Percentiles rank a stretch among this genome's conserved stretches.
These are phyloP conservation scores for Solanum ahanhuiri DNA, from an alignment of 257 asterid species.

Conservation along the genomic window DNA sequence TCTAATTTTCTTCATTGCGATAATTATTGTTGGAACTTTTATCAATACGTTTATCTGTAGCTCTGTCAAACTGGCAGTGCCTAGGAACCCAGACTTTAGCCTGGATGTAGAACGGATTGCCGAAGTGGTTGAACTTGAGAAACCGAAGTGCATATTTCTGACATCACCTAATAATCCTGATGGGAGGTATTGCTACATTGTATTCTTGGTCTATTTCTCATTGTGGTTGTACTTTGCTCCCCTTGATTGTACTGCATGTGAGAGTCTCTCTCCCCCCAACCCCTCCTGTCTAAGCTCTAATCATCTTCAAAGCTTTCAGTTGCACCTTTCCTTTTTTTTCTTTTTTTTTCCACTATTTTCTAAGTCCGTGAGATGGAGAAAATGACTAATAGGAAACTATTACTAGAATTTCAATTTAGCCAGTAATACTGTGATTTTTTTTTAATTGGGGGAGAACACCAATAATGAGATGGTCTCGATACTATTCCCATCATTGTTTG, in stretches of 20 bases:
- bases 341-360: neutral
- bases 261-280: neutral
- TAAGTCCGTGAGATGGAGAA: neutral
- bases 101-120: constrained; percentile 67
- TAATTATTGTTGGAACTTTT: neutral
- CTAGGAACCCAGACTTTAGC: constrained; percentile 76
- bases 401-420: neutral
- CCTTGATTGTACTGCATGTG: neutral
- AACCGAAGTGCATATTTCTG: constrained; percentile 85
- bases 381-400: neutral
- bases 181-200: constrained; percentile 59
- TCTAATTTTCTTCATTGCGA: neutral
- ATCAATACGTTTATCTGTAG: neutral
- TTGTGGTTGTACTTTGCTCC: neutral
- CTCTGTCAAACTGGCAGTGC: constrained; percentile 37
- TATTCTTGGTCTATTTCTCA: neutral
- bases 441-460: too few relatives aligned
- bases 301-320: neutral
- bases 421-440: neutral
- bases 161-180: constrained; percentile 99
- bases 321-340: neutral
- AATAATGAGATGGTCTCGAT: too few relatives aligned
- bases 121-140: constrained; percentile 68
- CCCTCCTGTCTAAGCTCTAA: neutral
- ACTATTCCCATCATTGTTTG: too few relatives aligned